phyloP scores from a whole-genome alignment of 2,329 filamentous ascomycete genomes.

The Pyrenophora graminea region DNA sequence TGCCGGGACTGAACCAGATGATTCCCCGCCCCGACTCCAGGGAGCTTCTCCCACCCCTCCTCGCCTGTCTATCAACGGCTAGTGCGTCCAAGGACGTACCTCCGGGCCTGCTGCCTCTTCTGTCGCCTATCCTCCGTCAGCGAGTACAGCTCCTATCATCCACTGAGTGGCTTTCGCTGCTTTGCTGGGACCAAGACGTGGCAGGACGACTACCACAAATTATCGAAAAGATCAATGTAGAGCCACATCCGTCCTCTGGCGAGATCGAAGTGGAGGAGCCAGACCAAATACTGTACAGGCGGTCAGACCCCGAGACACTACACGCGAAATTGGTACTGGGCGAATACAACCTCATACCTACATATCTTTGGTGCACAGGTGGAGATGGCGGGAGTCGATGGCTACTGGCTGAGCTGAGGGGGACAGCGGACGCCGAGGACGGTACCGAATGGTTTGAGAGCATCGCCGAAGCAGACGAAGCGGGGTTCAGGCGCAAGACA shows the following conservation, averaged over 20 bases:
- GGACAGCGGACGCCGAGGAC: constrained; percentile 61
- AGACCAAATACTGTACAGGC: constrained; percentile 64
- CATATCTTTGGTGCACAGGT: constrained; percentile 70
- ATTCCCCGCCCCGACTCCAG: constrained; percentile 61
- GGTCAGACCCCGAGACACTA: constrained; percentile 76
- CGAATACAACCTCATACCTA: constrained; percentile 66
- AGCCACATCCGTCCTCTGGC: constrained; percentile 80
- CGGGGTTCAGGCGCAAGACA: constrained; percentile 38
- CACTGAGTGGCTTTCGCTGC: constrained; percentile 71
- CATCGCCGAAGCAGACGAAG: constrained; percentile 65
- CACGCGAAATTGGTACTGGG: constrained; percentile 67
- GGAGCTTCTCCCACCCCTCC: constrained; percentile 63
- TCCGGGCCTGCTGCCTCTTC: constrained; percentile 62
- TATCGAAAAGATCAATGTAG: constrained; percentile 65
- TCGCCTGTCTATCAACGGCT: constrained; percentile 66
- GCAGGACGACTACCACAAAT: constrained; percentile 64
- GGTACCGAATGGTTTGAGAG: constrained; percentile 61
- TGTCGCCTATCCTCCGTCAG: constrained; percentile 67
- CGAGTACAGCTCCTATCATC: constrained; percentile 66
- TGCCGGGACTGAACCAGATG: constrained; percentile 55
- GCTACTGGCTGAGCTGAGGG: constrained; percentile 71
- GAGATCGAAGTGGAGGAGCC: constrained; percentile 77
- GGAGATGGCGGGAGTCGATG: constrained; percentile 70
- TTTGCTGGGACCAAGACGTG: constrained; percentile 68
- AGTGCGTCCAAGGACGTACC: constrained; percentile 64